phyloP scores from a whole-genome alignment of 177 flowering plant genomes.

The Vitis hybrid region DNA sequence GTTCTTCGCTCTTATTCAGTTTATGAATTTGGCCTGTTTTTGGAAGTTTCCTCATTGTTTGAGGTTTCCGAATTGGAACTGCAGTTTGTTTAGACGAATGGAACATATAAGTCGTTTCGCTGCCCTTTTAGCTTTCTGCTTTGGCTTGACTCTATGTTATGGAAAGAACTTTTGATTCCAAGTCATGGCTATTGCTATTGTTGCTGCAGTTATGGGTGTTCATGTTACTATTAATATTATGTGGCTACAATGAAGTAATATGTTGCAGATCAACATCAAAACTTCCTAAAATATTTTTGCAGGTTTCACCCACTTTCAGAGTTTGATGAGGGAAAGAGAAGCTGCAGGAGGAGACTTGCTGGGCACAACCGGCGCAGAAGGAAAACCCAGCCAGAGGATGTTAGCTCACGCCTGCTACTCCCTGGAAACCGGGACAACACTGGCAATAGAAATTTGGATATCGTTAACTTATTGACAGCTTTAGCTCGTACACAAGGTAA shows the following conservation, averaged over 20 bases:
- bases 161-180: not conserved
- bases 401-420: constrained; percentile 37
- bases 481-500: constrained; percentile 77
- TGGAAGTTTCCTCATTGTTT: not conserved
- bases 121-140: not conserved
- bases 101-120: not conserved
- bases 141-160: not conserved
- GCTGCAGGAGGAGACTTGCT: constrained; percentile 94
- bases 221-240: not conserved
- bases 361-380: constrained; percentile 92
- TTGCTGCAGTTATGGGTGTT: not conserved
- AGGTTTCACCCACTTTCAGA: constrained; percentile 93
- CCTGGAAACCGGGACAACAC: constrained; percentile 44
- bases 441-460: constrained; percentile 47
- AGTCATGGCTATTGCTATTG: not conserved
- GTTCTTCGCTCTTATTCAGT: not conserved
- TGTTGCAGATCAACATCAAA: not conserved
- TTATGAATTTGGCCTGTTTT: not conserved
- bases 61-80: not conserved
- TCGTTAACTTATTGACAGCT: constrained; percentile 62
- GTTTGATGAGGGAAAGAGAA: constrained; percentile 96
- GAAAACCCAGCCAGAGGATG: constrained; percentile 88
- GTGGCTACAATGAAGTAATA: too few relatives aligned
- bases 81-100: not conserved
- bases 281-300: constrained; percentile 3